Conservation (phyloP, 78 protist genomes). For the Blattamonas nauphoetae region DNA sequence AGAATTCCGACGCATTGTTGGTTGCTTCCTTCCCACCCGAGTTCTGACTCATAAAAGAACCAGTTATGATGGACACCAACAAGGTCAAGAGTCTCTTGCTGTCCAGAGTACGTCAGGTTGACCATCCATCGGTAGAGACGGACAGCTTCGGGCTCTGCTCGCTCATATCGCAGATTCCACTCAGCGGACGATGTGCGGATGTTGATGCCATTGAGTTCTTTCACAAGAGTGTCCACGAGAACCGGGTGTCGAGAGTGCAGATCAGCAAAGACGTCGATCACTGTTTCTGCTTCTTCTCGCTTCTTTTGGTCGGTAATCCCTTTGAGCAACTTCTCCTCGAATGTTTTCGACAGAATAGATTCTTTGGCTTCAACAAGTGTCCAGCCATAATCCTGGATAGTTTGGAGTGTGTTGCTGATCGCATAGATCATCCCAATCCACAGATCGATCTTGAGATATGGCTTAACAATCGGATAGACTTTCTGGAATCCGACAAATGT, state of each 20-base stretch:
- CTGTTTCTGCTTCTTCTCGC: slow-evolving; percentile 1
- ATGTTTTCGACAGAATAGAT: background rate
- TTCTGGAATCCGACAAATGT: slow-evolving; percentile 28
- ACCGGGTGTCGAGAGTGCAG: slow-evolving; percentile 8
- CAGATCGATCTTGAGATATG: slow-evolving; percentile 19
- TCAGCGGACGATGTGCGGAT: slow-evolving; percentile 24
- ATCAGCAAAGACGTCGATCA: slow-evolving; percentile 9
- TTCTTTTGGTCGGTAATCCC: background rate
- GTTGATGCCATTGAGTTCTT: background rate
- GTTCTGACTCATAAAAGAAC: slow-evolving; percentile 37
- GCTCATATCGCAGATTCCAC: slow-evolving; percentile 34
- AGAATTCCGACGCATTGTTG: background rate
- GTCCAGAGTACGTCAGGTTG: slow-evolving; percentile 9
- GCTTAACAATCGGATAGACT: background rate
- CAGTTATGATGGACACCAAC: slow-evolving; percentile 22
- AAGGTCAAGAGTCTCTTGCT: slow-evolving; percentile 31
- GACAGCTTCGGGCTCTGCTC: slow-evolving; percentile 18
- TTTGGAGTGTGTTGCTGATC: slow-evolving; percentile 25
- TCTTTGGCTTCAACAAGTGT: background rate
- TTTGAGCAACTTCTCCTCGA: background rate
- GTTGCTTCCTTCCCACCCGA: slow-evolving; percentile 37
- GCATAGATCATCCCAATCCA: slow-evolving; percentile 46
- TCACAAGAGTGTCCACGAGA: slow-evolving; percentile 6
- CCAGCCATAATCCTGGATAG: background rate
- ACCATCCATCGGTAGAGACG: slow-evolving; percentile 27